A percentile compares a stretch with the other conserved stretches of the same genome.
phyloP scores from a whole-genome alignment of 192 early-diverging fungal genomes.

The Coemansia sp. region DNA sequence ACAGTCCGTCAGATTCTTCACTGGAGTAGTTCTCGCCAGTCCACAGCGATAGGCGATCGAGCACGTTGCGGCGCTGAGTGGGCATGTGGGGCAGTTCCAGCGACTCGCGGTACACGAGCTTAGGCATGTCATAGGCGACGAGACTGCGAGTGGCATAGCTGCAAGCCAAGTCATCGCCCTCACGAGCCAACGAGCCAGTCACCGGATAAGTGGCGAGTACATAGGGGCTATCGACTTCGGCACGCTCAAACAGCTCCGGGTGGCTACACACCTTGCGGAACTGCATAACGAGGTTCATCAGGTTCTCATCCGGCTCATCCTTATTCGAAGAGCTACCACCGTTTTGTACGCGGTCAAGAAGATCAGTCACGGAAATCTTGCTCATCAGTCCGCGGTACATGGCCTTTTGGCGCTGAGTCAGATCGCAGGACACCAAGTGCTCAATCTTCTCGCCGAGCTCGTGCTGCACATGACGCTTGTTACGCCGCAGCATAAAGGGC shows the following conservation, averaged over 20 bases:
- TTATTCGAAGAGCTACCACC: constrained; percentile 54
- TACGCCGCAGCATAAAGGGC: constrained; percentile 92
- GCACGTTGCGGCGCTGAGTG: constrained; percentile 20
- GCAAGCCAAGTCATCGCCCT: constrained; percentile 60
- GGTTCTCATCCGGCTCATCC: constrained; percentile 73
- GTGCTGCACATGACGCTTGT: constrained; percentile 88
- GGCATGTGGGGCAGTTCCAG: constrained; percentile 30
- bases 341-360: constrained; percentile 69
- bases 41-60: constrained; percentile 41
- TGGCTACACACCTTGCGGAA: constrained; percentile 91
- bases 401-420: constrained; percentile 73
- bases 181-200: constrained; percentile 65
- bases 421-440: constrained; percentile 73
- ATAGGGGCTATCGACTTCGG: constrained; percentile 76
- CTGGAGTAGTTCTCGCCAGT: constrained; percentile 3
- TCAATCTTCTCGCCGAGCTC: constrained; percentile 94
- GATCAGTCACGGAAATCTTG: constrained; percentile 77
- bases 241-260: constrained; percentile 86
- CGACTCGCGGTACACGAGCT: constrained; percentile 65
- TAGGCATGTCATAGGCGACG: constrained; percentile 69
- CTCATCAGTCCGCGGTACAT: constrained; percentile 77
- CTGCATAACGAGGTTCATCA: constrained; percentile 96
- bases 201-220: constrained; percentile 62
- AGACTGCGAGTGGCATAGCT: constrained; percentile 66
- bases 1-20: constrained; percentile 27